These are phyloP conservation scores for Cyberlindnera americana DNA, from an alignment of 805 yeast species.

Conservation along the genomic window DNA sequence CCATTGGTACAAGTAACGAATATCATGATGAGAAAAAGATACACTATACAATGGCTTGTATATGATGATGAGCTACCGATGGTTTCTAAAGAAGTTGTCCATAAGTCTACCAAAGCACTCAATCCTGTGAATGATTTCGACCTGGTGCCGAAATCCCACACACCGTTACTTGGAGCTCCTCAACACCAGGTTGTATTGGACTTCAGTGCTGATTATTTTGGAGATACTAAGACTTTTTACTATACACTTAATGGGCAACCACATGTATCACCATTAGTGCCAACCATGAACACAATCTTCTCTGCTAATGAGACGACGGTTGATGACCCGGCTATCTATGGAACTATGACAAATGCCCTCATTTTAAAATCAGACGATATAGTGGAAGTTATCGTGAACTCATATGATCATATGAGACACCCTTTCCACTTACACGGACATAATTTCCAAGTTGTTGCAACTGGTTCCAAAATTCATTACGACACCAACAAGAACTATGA, in stretches of 20 bases:
- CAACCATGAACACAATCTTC: slow-evolving; percentile 61
- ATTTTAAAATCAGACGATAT: slow-evolving; percentile 58
- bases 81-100: slow-evolving; percentile 42
- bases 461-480: slow-evolving; percentile 38
- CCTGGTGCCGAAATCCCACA: slow-evolving; percentile 34
- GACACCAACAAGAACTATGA: slow-evolving; percentile 13
- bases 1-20: slow-evolving; percentile 55
- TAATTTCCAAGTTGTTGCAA: slow-evolving; percentile 56
- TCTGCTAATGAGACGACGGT: slow-evolving; percentile 51
- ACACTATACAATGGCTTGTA: slow-evolving; percentile 52
- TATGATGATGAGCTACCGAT: slow-evolving; percentile 38
- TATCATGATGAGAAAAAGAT: slow-evolving; percentile 59
- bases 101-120: slow-evolving; percentile 22
- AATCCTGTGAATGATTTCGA: slow-evolving; percentile 31
- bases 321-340: slow-evolving; percentile 58
- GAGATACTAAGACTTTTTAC: slow-evolving; percentile 60
- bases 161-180: slow-evolving; percentile 44
- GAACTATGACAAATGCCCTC: slow-evolving; percentile 61
- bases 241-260: slow-evolving; percentile 68
- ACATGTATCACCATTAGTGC: slow-evolving; percentile 64
- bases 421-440: slow-evolving; percentile 82
- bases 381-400: slow-evolving; percentile 73
- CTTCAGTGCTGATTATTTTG: slow-evolving; percentile 54
- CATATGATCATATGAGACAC: slow-evolving; percentile 73
- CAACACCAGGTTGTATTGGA: slow-evolving; percentile 53